phyloP scores from a whole-genome alignment of 768 basidiomycete species.

The Amylocystis lapponica region DNA sequence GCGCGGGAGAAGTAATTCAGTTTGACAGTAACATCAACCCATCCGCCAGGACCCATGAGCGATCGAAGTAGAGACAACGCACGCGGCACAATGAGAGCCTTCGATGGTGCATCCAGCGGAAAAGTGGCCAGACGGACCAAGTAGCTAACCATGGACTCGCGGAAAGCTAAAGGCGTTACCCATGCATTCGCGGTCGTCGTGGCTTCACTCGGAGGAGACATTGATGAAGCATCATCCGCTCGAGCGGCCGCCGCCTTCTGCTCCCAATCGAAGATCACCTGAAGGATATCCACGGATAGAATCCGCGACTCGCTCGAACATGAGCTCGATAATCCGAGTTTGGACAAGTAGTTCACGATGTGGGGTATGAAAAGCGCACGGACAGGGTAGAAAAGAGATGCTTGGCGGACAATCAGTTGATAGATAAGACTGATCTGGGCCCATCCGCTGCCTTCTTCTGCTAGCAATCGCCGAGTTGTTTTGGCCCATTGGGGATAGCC shows the following conservation, averaged over 20 bases:
- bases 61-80: conserved; percentile 63
- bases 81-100: conserved; percentile 47
- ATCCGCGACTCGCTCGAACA: conserved; percentile 77
- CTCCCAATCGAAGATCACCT: conserved; percentile 94
- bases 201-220: conserved; percentile 1
- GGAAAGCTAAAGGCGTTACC: conserved; percentile 72
- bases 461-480: conserved; percentile 75
- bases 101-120: conserved; percentile 43
- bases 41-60: conserved; percentile 78
- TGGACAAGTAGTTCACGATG: conserved; percentile 85
- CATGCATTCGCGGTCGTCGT: conserved; percentile 31
- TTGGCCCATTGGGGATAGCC: conserved; percentile 77
- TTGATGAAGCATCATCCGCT: conserved; percentile 8
- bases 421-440: conserved; percentile 78
- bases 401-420: conserved; percentile 87
- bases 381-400: conserved; percentile 87
- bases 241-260: conserved; percentile 41
- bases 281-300: conserved; percentile 84
- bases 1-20: conserved; percentile 83
- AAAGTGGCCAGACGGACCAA: conserved; percentile 86
- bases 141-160: conserved; percentile 93
- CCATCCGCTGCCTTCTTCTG: conserved; percentile 76
- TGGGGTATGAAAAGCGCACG: conserved; percentile 90
- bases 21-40: conserved; percentile 90
- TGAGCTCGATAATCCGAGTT: conserved; percentile 73